Evolutionary conservation across 2,329 filamentous ascomycete species (phyloP), one percentile per base, ranked within the genome.

Genomic region (Coniochaeta prunicola): DNA sequence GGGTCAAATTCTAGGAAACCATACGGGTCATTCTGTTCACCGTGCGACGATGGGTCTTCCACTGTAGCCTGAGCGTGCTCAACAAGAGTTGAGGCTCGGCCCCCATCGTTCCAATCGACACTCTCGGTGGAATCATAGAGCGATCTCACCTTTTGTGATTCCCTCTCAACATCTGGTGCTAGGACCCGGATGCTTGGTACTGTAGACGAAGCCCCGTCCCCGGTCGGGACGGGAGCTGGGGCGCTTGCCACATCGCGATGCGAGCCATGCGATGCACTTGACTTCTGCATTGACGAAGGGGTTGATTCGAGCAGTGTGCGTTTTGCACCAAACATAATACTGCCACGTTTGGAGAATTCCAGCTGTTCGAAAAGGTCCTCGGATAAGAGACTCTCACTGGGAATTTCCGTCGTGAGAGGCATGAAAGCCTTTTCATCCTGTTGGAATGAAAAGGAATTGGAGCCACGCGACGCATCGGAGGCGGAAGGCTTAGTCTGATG

Each of bases 131-230:
- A 76, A 75, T 80, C 78, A 78, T 85, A 85, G 74, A 85, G 82
- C 73, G 81, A 85, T 78, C 82, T 84, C 79, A 85, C 82, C 79
- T 85, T 84, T 81, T 82, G 80, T 75, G 82, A 85, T 75, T 85
- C 82, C 74, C 80, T 80, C 76, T 85, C 81, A 67, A 80, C 71
- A 65, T 84, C 81, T 70, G 75, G 74, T 65, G 80, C 75, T 70
- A 83, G 74, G 67, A 84, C 71, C 64, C 76, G 77, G 65, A 82
- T 80, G 70, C 76, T 77, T 63, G 80, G 79, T 58, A 73, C 64
- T 33, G 71, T 61, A 40, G 58, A 38, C 21, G 62, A 58, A 24
- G 58, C 60, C 24, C 63, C 62, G 56, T 62, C 60, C n/a, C 60
- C 60, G 56, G 61, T 57, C 48, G 62, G 62, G 19, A 60, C 57